Evolutionary conservation across 2,329 filamentous ascomycete genomes (phyloP).

Genomic region (Celoporthe dispersa): DNA sequence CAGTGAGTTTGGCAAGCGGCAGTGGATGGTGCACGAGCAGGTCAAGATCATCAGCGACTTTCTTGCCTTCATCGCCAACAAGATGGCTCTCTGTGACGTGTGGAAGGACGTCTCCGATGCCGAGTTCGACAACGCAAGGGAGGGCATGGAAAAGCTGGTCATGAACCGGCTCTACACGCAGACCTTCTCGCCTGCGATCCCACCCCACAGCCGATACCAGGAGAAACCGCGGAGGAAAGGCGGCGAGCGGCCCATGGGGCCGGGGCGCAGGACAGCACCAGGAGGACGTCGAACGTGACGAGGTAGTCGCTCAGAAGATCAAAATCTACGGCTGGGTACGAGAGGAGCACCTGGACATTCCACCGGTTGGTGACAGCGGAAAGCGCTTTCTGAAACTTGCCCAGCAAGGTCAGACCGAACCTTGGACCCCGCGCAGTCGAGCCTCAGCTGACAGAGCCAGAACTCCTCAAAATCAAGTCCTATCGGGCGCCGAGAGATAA

Average conservation of each 20-base stretch:
- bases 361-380: slow-evolving; percentile 81
- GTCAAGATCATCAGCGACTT: slow-evolving; percentile 99
- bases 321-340: slow-evolving; percentile 94
- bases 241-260: slow-evolving; percentile 70
- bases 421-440: slow-evolving; percentile 39
- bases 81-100: slow-evolving; percentile 96
- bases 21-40: slow-evolving; percentile 99
- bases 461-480: slow-evolving; percentile 93
- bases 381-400: slow-evolving; percentile 86
- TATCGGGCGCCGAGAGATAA: slow-evolving; percentile 98
- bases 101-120: slow-evolving; percentile 95
- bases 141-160: slow-evolving; percentile 99
- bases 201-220: slow-evolving; percentile 76
- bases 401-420: slow-evolving; percentile 68
- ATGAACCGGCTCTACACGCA: slow-evolving; percentile 97
- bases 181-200: slow-evolving; percentile 94
- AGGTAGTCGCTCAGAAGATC: slow-evolving; percentile 95
- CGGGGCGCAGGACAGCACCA: slow-evolving; percentile 94
- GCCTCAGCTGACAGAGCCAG: slow-evolving; percentile 52
- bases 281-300: slow-evolving; percentile 95
- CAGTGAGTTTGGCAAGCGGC: slow-evolving; percentile 92
- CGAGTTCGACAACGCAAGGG: slow-evolving; percentile 96
- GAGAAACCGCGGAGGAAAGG: slow-evolving; percentile 70
- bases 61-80: slow-evolving; percentile 93
- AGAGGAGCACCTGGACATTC: slow-evolving; percentile 93